Evolutionary conservation across 2,329 filamentous ascomycete species (phyloP), one percentile per base, ranked within the genome.

Genomic region (Pseudogymnoascus sp.): DNA sequence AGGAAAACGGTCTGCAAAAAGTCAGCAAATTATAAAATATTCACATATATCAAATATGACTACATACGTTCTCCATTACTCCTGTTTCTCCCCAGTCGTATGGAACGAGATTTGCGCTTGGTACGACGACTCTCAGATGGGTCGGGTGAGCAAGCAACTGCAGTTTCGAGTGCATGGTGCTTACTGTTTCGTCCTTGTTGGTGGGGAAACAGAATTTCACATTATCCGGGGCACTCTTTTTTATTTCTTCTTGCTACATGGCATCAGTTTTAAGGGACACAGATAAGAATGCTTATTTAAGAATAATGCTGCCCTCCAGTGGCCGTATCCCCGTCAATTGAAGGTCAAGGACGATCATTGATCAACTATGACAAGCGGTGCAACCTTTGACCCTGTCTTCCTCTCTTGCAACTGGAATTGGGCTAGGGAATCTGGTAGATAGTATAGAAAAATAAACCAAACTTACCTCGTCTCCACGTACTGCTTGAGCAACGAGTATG

Each of bases 91-190:
- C 93, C 93, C 95, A 97, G 72, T 99, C 93, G 70, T 90, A 91
- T 6, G 85, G 81, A 11, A 89, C 86, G 59, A 97, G 78, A 70
- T 99, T 99, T 1, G 92, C 95, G 3, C 88, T 93, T 0, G 95
- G 92, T 1, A 97, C 80, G 1, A 89, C 93, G 50, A 99, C 81
- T 6, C 95, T 85, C 14, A 97, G 75, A 72, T 92, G 86, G 1
- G 77, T 76, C 0, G 82, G 77, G 69, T 91, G 90, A 69, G 92
- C 93, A n/a, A 97, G 80, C 1, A 97, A 76, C 82, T 96, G 93
- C 47, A 97, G 79, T 73, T 99, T 97, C 60, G 91, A 96, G 75
- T 97, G 95, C 92, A 97, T 96, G 69, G 82, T 86, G 24, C 86
- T 88, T 5, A 85, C 76, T 56, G 83, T 79, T 1, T 85, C 83